Evolutionary conservation across 495 filamentous ascomycete genomes (phyloP), one percentile per base, ranked within the genome.

Genomic region (Lasiosphaeria miniovina): DNA sequence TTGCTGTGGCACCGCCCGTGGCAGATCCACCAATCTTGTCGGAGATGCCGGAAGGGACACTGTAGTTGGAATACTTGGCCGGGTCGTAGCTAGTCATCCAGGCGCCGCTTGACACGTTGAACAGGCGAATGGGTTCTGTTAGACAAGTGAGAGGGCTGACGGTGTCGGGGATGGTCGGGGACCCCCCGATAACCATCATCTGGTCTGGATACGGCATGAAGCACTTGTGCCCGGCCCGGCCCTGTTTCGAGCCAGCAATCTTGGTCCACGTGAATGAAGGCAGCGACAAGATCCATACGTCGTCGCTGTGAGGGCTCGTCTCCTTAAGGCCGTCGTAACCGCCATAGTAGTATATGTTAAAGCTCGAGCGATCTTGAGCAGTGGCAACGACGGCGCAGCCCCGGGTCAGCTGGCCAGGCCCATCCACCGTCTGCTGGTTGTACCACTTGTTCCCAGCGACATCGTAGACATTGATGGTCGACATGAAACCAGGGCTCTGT

Each of bases 191-290:
- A 0, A 81, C 78, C 59, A 90, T 70, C 87, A 92, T 89, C 64
- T 89, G 84, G 64, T 90, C 85, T 3, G 88, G 86, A 60, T 89
- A 90, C 1, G 86, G 81, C 68, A 77, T 85, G 40, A 87, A 73
- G 61, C 88, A 90, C 64, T 81, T 77, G 64, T 91, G 88, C 1
- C 80, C 80, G 17, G 77, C 83, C 38, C 88, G 82, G 10, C 73
- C 84, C 57, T 84, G 63, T 4, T 52, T 48, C 0, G 57, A 73
- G 4, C 86, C 82, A 0, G 68, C 69, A 11, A 86, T 77, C 63
- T 84, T 82, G 40, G 82, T 82, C 90, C 90, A 93, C n/a, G 74
- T 83, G 69, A 93, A 93, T 0, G 88, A 84, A 0, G 90, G 90
- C 14, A 93, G 68, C 0, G 88, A 90, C 33, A 93, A 67, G 11